Percentiles rank a stretch among this genome's conserved stretches.
phyloP scores from a whole-genome alignment of 768 basidiomycete genomes.

The Boletus pseudopeckii region DNA sequence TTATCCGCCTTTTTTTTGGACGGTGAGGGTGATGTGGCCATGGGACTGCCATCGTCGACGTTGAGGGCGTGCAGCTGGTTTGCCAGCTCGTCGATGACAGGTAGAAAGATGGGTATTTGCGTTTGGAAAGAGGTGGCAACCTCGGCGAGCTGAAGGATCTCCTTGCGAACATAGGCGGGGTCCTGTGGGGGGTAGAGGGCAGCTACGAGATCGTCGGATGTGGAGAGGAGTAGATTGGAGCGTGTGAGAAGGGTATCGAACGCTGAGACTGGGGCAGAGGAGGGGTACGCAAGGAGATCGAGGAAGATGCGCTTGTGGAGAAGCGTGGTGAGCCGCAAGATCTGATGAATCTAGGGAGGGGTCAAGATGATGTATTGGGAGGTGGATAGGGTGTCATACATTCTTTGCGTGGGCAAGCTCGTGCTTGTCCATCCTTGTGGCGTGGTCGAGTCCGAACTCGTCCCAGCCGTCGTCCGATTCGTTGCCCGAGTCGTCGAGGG shows the following conservation, averaged over 20 bases:
- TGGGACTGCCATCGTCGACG: slow-evolving; percentile 5
- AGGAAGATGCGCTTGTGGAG: slow-evolving; percentile 60
- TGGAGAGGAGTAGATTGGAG: slow-evolving; percentile 51
- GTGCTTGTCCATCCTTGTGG: slow-evolving; percentile 40
- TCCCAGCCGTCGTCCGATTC: slow-evolving; percentile 56
- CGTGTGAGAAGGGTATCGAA: slow-evolving; percentile 51
- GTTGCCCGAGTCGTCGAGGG: neutral
- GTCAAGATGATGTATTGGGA: slow-evolving; percentile 1
- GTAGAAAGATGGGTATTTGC: slow-evolving; percentile 25
- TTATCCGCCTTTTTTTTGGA: slow-evolving; percentile 35
- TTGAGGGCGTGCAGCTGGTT: slow-evolving; percentile 23
- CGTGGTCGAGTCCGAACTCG: slow-evolving; percentile 49
- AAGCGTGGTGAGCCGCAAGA: slow-evolving; percentile 57
- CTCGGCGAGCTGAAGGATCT: slow-evolving; percentile 37
- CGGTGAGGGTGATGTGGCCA: neutral
- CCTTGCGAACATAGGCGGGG: slow-evolving; percentile 35
- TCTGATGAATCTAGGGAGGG: slow-evolving; percentile 47
- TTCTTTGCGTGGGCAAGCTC: slow-evolving; percentile 61
- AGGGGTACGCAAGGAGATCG: slow-evolving; percentile 42
- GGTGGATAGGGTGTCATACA: slow-evolving; percentile 35
- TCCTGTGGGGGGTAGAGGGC: slow-evolving; percentile 65
- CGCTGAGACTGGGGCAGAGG: slow-evolving; percentile 22
- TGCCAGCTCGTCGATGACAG: slow-evolving; percentile 21
- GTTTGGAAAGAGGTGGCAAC: slow-evolving; percentile 38
- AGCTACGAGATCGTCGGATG: slow-evolving; percentile 66